Evolutionary conservation across 257 asterid genomes (phyloP).

Genomic region (Ajuga chamaepitys): DNA sequence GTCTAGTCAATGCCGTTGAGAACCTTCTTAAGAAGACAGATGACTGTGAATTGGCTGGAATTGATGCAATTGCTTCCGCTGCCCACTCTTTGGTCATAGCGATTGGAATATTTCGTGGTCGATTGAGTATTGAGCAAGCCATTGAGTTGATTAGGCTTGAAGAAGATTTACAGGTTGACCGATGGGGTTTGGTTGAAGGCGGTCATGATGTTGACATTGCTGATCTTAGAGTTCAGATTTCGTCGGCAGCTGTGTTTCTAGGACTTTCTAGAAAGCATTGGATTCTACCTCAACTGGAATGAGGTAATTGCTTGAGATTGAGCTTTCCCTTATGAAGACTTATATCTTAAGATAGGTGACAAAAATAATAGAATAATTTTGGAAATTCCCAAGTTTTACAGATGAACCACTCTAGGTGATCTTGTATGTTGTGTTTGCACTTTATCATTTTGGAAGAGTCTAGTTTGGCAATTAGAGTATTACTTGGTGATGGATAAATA

Average conservation of each 20-base stretch:
- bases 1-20: constrained; percentile 55
- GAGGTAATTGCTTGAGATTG: constrained; percentile 17
- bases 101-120: constrained; percentile 54
- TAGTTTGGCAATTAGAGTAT: neutral
- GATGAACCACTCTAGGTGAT: constrained; percentile 2
- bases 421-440: neutral
- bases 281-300: constrained; percentile 8
- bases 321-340: neutral
- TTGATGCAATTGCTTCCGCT: constrained; percentile 86
- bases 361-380: neutral
- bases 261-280: constrained; percentile 60
- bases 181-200: constrained; percentile 96
- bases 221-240: constrained; percentile 79
- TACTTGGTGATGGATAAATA: neutral
- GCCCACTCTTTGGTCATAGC: constrained; percentile 85
- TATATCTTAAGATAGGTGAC: constrained; percentile 5
- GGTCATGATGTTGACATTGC: constrained; percentile 98
- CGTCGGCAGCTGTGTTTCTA: constrained; percentile 84
- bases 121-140: constrained; percentile 67
- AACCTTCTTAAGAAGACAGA: constrained; percentile 51
- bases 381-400: neutral
- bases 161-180: constrained; percentile 89
- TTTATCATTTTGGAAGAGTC: neutral
- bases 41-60: constrained; percentile 69
- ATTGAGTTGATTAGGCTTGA: constrained; percentile 84